phyloP scores from a whole-genome alignment of 2,329 filamentous ascomycete genomes.

The Botryotinia calthae region DNA sequence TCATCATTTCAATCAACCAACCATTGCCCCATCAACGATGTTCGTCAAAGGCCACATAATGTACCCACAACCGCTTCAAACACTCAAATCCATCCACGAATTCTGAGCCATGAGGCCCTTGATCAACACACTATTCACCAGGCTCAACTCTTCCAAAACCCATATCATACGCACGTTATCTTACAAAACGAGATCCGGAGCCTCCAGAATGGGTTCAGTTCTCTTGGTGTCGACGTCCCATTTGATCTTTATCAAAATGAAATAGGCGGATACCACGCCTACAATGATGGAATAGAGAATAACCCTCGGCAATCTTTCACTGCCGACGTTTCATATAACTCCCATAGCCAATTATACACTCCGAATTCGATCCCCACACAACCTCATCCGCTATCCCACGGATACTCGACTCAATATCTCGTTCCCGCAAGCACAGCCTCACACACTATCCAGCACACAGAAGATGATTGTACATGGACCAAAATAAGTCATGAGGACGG shows the following conservation, averaged over 20 bases:
- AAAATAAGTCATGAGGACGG: neutral
- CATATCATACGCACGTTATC: neutral
- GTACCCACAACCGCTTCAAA: neutral
- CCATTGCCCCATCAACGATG: neutral
- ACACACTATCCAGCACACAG: neutral
- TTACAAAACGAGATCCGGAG: neutral
- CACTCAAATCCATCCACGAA: neutral
- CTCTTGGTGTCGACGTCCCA: slow-evolving; percentile 10
- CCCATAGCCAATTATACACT: neutral
- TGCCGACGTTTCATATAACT: neutral
- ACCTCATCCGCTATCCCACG: neutral
- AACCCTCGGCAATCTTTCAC: neutral
- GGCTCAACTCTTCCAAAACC: neutral
- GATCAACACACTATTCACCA: neutral
- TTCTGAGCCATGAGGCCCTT: slow-evolving; percentile 1
- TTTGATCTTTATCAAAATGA: slow-evolving; percentile 7
- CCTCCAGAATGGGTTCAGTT: slow-evolving; percentile 6
- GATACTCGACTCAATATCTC: slow-evolving; percentile 4
- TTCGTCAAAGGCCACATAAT: neutral
- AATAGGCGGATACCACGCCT: neutral
- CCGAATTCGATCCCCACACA: neutral
- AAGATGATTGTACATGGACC: neutral
- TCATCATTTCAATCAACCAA: neutral
- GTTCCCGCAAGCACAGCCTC: neutral
- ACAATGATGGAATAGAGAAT: neutral